phyloP scores from a whole-genome alignment of 805 yeast genomes.

The Sporopachydermia lactativora region DNA sequence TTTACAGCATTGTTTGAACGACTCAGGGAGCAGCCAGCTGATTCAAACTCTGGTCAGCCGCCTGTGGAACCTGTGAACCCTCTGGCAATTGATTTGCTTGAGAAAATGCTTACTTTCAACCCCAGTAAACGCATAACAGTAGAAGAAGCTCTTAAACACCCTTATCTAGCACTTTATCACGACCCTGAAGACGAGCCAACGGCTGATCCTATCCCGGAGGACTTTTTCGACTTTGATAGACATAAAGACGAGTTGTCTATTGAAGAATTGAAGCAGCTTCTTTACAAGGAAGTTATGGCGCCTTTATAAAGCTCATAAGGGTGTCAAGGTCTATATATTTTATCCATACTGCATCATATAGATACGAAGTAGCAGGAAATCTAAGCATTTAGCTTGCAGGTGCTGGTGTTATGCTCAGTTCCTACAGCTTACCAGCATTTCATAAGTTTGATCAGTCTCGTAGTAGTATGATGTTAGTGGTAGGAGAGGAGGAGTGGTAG shows the following conservation, averaged over 20 bases:
- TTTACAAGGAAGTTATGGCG: background rate
- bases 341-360: too few relatives aligned
- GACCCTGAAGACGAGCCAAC: constrained; percentile 91
- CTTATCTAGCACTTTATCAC: constrained; percentile 77
- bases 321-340: too few relatives aligned
- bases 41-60: constrained; percentile 7
- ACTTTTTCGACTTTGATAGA: constrained; percentile 81
- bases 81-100: constrained; percentile 49
- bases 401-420: too few relatives aligned
- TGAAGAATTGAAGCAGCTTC: constrained; percentile 53
- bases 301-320: too few relatives aligned
- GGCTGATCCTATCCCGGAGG: constrained; percentile 70
- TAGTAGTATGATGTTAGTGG: too few relatives aligned
- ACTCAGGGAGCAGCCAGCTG: constrained; percentile 4
- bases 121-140: constrained; percentile 77
- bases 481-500: too few relatives aligned
- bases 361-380: too few relatives aligned
- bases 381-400: too few relatives aligned
- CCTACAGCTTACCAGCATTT: too few relatives aligned
- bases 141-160: constrained; percentile 72
- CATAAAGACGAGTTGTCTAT: constrained; percentile 66
- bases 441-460: too few relatives aligned
- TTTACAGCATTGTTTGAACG: constrained; percentile 30
- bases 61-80: constrained; percentile 43
- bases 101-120: constrained; percentile 66